Percentiles rank a stretch among this genome's conserved stretches.
Conservation (phyloP, 2,329 filamentous ascomycete species). For the Graphilbum fragrans region DNA sequence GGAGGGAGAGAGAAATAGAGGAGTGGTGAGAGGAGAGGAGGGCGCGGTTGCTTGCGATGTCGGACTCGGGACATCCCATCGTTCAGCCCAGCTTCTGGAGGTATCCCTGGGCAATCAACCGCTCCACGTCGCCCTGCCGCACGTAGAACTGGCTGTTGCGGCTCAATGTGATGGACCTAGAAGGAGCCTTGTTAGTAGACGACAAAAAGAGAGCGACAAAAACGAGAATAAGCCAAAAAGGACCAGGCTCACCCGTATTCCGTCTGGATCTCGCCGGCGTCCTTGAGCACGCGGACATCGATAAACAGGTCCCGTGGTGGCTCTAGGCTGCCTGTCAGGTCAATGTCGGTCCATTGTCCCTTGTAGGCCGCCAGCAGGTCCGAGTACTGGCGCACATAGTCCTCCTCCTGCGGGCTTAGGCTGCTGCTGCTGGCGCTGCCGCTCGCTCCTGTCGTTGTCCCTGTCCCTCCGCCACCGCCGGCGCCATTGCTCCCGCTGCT, state of each 20-base stretch:
- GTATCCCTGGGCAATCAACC: slow-evolving; percentile 88
- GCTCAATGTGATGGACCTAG: slow-evolving; percentile 82
- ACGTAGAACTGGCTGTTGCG: slow-evolving; percentile 99
- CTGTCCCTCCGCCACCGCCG: slow-evolving; percentile 18
- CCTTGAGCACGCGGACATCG: slow-evolving; percentile 88
- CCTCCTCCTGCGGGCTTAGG: slow-evolving; percentile 89
- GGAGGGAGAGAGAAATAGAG: too few species aligned
- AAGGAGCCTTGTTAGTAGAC: too few species aligned
- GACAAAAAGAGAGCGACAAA: too few species aligned
- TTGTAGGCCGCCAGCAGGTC: slow-evolving; percentile 94
- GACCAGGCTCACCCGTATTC: slow-evolving; percentile 71
- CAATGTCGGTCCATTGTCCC: slow-evolving; percentile 95
- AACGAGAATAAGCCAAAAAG: background rate
- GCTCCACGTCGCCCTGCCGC: slow-evolving; percentile 87
- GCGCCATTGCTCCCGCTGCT: slow-evolving; percentile 17
- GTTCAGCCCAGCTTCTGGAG: slow-evolving; percentile 74
- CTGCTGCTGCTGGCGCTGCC: slow-evolving; percentile 52
- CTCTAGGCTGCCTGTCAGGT: slow-evolving; percentile 85
- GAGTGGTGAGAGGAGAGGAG: background rate
- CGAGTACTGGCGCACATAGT: slow-evolving; percentile 85
- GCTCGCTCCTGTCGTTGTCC: background rate
- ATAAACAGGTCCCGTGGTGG: slow-evolving; percentile 95
- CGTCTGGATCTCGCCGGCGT: slow-evolving; percentile 96
- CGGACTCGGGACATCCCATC: too few species aligned
- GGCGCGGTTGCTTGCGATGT: too few species aligned